Percentiles rank a stretch among this genome's conserved stretches.
These are phyloP conservation scores for Macrolepiota fuliginosa DNA, from an alignment of 768 basidiomycete genomes.

Conservation along the genomic window DNA sequence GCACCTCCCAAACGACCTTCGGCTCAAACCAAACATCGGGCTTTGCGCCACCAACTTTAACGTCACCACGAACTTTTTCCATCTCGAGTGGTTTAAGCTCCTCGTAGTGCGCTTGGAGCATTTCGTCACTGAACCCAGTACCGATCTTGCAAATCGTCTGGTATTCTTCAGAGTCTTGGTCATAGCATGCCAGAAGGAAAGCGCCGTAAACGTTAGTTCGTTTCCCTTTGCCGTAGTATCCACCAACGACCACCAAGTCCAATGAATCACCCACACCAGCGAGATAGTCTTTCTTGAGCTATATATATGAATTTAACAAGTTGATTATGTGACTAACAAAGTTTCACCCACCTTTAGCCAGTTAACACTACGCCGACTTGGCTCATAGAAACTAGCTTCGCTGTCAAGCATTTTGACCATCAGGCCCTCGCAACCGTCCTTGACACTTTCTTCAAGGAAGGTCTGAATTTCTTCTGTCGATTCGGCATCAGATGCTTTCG, in stretches of 20 bases:
- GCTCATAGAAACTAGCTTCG: constrained; percentile 92
- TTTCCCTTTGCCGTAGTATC: constrained; percentile 97
- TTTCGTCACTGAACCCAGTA: constrained; percentile 96
- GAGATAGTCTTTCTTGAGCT: constrained; percentile 99
- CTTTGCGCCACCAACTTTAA: constrained; percentile 90
- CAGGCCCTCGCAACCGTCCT: constrained; percentile 97
- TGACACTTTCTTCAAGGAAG: constrained; percentile 95
- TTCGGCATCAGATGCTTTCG: constrained; percentile 85
- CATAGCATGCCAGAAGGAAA: constrained; percentile 96
- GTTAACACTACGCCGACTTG: constrained; percentile 91
- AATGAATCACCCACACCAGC: constrained; percentile 96
- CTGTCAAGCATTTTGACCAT: constrained; percentile 99
- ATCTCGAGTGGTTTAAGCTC: constrained; percentile 76
- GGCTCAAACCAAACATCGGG: constrained; percentile 99
- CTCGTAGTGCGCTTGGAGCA: constrained; percentile 77
- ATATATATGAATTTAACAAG: constrained; percentile 12
- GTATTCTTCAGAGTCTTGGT: constrained; percentile 88
- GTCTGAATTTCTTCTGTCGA: constrained; percentile 91
- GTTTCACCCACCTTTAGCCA: constrained; percentile 85
- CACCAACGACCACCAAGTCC: constrained; percentile 96
- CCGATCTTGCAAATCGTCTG: constrained; percentile 99
- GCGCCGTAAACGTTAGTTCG: constrained; percentile 97
- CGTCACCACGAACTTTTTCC: constrained; percentile 69
- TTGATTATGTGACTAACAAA: neutral
- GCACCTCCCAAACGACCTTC: constrained; percentile 95